Conservation (phyloP, 2,329 filamentous ascomycete genomes). For the Penicillium polonicum region DNA sequence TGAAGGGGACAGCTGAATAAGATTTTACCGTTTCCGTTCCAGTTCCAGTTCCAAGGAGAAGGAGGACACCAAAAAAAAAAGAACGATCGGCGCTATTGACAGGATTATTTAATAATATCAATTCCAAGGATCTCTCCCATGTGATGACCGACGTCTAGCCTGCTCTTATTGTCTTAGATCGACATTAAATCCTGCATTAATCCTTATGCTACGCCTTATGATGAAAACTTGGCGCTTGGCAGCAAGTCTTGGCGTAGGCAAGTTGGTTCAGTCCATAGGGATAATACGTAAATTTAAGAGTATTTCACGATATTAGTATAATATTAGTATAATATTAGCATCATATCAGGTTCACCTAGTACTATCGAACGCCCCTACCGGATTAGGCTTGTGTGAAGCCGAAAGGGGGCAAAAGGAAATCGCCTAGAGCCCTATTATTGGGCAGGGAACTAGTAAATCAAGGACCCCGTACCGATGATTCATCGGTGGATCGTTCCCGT, state of each 20-base stretch:
- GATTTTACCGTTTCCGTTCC: not conserved
- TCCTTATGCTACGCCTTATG: not conserved
- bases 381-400: not conserved
- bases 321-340: not conserved
- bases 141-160: not conserved
- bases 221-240: not conserved
- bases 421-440: not conserved
- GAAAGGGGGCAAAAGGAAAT: not conserved
- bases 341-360: not conserved
- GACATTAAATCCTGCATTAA: constrained; percentile 1
- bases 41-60: too few species aligned
- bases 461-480: too few species aligned
- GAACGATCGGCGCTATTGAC: constrained; percentile 20
- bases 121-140: not conserved
- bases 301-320: too few species aligned
- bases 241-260: not conserved
- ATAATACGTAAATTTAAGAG: not conserved
- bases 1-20: constrained; percentile 3
- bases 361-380: not conserved
- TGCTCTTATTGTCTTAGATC: not conserved
- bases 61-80: not conserved
- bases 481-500: not conserved
- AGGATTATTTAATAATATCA: constrained; percentile 5
- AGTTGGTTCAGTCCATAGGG: not conserved
- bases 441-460: not conserved